Conservation (phyloP, 768 basidiomycete genomes). For the Leccinellum albellum region DNA sequence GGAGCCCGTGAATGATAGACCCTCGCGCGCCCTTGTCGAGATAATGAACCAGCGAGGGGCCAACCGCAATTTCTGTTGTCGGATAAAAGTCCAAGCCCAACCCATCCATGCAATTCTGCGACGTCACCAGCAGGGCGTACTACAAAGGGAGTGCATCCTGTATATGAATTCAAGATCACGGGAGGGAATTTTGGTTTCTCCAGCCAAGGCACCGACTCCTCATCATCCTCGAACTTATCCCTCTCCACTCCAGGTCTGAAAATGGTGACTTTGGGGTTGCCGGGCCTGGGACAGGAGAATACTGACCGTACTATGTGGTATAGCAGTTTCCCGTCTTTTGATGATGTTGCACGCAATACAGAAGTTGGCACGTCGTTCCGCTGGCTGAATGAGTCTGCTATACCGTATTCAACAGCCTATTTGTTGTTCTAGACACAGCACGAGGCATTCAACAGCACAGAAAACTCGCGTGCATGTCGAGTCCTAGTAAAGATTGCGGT, state of each 20-base stretch:
- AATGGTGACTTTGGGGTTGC: background rate
- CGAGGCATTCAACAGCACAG: background rate
- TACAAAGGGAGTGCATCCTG: background rate
- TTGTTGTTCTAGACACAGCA: background rate
- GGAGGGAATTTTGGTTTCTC: background rate
- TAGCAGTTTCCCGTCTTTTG: background rate
- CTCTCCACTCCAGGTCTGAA: background rate
- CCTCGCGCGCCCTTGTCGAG: conserved; percentile 15
- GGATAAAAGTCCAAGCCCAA: conserved; percentile 2
- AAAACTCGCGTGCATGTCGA: conserved; percentile 9
- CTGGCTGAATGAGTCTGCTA: background rate
- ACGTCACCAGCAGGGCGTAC: conserved; percentile 1
- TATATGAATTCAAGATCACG: background rate
- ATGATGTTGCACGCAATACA: background rate
- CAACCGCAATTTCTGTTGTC: background rate
- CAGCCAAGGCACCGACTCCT: conserved; percentile 21
- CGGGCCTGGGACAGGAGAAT: background rate
- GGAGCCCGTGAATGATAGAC: conserved; percentile 2
- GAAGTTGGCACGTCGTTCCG: background rate
- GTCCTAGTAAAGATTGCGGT: conserved; percentile 9
- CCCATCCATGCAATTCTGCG: background rate
- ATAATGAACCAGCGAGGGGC: conserved; percentile 12
- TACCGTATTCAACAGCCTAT: conserved; percentile 7
- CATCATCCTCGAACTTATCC: conserved; percentile 18
- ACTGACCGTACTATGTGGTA: no score